Base-by-base conservation (phyloP, 73 alveolate genomes). In the Stentor coeruleus region DNA sequence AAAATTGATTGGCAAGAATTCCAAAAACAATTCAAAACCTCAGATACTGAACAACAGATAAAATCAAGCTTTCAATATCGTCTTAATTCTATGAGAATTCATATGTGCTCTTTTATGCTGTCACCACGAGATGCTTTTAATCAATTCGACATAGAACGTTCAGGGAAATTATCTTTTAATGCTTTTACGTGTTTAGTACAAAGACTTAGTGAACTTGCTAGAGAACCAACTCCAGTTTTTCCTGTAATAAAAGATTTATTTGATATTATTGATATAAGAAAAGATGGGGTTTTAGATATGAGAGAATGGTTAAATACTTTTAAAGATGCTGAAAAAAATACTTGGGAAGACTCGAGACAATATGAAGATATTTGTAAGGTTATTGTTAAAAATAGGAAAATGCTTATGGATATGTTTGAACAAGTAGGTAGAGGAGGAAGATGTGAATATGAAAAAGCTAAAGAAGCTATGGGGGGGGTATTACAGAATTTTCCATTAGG, bases 91-190 rank as follows among this genome's bases (percentile, higher is more conserved):
- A 14, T 86, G n/a, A 86, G 87, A 49, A 26, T 39, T 40, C 35
- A 81, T 82, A 82, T 86, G 89, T 37, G 40, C 74, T 59, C 59
- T 39, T 83, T 37, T 26, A 82, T 86, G 89, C 81, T 81, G 0
- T 83, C 92, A 33, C 86, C 89, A 26, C 84, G 82, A 35, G 92
- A 86, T 74, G 92, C 92, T 6, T 86, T 86, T 42, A 58, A 84
- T 38, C 40, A 83, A 36, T 86, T 86, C 55, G 92, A 86, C 74
- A 42, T 59, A 1, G 83, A 76, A 82, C 59, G 87, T 15, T 26
- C 86, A 0, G 86, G 89, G 20, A 86, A 82, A 39, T 59, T 86
- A 6, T 58, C 92, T 33, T 86, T 81, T 82, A 84, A 77, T 2
- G 39, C 81, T 3, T 86, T 86, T 74, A 82, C 41, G 33, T 83